Percentiles rank a stretch among this genome's conserved stretches.
Evolutionary conservation across 306 rosid genomes (phyloP).

Genomic region (Lagenaria siceraria): DNA sequence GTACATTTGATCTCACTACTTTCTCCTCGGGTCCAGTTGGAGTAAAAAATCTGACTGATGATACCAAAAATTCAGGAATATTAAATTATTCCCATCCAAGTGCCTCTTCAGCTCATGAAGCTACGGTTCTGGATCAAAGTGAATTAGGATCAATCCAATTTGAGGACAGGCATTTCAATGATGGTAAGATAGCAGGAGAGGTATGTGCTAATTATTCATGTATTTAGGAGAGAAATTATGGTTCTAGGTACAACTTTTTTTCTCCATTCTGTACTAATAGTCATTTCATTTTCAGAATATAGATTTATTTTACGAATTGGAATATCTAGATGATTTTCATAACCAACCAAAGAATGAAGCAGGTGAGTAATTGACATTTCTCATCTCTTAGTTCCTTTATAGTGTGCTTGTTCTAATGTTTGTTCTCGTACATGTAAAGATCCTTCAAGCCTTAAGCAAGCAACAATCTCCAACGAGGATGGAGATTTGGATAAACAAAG

Average conservation of each 20-base stretch:
- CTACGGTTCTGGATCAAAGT: slow-evolving; percentile 18
- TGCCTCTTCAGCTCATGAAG: slow-evolving; percentile 21
- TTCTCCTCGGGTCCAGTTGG: slow-evolving; percentile 8
- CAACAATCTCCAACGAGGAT: background rate
- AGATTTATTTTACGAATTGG: slow-evolving; percentile 46
- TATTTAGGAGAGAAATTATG: background rate
- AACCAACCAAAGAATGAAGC: slow-evolving; percentile 25
- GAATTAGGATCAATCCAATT: slow-evolving; percentile 13
- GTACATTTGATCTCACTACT: slow-evolving; percentile 15
- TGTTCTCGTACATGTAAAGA: slow-evolving; percentile 12
- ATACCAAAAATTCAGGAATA: slow-evolving; percentile 12
- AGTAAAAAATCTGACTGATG: slow-evolving; percentile 17
- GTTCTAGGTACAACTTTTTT: background rate
- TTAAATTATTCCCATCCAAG: slow-evolving; percentile 22
- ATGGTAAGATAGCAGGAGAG: slow-evolving; percentile 37
- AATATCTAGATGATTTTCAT: slow-evolving; percentile 40
- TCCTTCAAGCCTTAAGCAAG: slow-evolving; percentile 1
- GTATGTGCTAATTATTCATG: slow-evolving; percentile 18
- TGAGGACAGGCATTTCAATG: slow-evolving; percentile 25
- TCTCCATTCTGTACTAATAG: slow-evolving; percentile 7
- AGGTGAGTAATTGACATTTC: slow-evolving; percentile 18
- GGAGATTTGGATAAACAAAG: slow-evolving; percentile 13
- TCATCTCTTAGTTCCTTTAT: background rate
- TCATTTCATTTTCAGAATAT: slow-evolving; percentile 30
- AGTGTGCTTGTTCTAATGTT: slow-evolving; percentile 15